These are phyloP conservation scores for Cymbidium sinense DNA, from an alignment of 106 monocot genomes.

Conservation along the genomic window DNA sequence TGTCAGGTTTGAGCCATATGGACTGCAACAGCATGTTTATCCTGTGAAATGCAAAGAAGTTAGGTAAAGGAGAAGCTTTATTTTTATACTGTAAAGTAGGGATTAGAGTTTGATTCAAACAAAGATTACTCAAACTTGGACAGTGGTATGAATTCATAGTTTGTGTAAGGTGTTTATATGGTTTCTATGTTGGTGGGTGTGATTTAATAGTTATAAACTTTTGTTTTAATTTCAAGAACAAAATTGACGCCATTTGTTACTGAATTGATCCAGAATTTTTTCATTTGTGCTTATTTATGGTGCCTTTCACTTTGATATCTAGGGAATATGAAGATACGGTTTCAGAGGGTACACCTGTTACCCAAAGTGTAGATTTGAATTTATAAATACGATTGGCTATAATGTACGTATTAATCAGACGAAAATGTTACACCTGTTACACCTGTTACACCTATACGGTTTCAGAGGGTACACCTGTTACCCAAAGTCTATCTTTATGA, in stretches of 20 bases:
- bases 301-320: background rate
- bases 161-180: background rate
- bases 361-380: background rate
- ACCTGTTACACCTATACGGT: too few species aligned
- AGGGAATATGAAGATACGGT: background rate
- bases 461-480: background rate
- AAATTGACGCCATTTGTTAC: background rate
- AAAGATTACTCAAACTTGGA: background rate
- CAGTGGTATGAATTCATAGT: background rate
- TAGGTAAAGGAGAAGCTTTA: background rate
- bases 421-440: too few species aligned
- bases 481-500: background rate
- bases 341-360: background rate
- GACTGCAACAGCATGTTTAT: background rate
- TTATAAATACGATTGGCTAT: too few species aligned
- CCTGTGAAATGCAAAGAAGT: too few species aligned
- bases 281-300: background rate
- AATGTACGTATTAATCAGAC: too few species aligned
- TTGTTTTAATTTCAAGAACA: background rate
- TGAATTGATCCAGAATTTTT: background rate
- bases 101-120: background rate
- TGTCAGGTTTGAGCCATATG: slow-evolving; percentile 16
- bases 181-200: background rate
- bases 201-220: background rate
- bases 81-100: background rate